Base-by-base conservation (phyloP, 2,329 filamentous ascomycete genomes). In the Sporothrix protearum region DNA sequence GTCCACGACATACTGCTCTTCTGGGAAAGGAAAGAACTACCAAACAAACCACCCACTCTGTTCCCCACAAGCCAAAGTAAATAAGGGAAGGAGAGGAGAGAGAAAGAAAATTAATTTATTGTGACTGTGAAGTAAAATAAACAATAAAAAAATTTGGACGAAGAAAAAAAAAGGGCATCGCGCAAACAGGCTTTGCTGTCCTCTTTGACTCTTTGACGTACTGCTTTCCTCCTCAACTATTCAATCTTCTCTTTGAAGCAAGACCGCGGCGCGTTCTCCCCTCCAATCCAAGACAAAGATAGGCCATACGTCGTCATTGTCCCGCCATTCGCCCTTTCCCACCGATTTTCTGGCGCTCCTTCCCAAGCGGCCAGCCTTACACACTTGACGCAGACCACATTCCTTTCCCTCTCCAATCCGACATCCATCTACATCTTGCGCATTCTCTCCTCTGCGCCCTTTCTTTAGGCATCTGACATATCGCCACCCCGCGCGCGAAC, bases 71-170 rank as follows among this genome's bases (percentile, higher is more conserved):
- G 22, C 12, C 49, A 53, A 45, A 59, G 67, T 30, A 51, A 63
- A 51, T 63, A 70, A 69, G 22, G 36, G 22, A 64, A 45, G 59
- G 25, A 49, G 16, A n/a, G 28, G 30, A n/a, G 16, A 22, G 51
- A 49, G 45, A 42, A 47, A 57, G 51, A 49, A 64, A 42, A 47
- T 30, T 42, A 64, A 7, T 51, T 33, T 67, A 42, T 70, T 36
- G 22, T 59, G 51, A 36, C n/a, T 57, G 69, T 70, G 61, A 70
- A 70, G 49, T 69, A 70, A 70, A 70, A 70, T 25, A 70, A 70
- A 49, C 45, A 47, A 61, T 51, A 63, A 42, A 53, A 25, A 70
- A 45, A 36, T 36, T 67, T 47, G 61, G n/a, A 25, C 57, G 57
- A 42, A n/a, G 57, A 42, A n/a, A 53, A n/a, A 47, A 51, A n/a